phyloP scores from a whole-genome alignment of 192 early-diverging fungal genomes.

The Radiomyces spectabilis region DNA sequence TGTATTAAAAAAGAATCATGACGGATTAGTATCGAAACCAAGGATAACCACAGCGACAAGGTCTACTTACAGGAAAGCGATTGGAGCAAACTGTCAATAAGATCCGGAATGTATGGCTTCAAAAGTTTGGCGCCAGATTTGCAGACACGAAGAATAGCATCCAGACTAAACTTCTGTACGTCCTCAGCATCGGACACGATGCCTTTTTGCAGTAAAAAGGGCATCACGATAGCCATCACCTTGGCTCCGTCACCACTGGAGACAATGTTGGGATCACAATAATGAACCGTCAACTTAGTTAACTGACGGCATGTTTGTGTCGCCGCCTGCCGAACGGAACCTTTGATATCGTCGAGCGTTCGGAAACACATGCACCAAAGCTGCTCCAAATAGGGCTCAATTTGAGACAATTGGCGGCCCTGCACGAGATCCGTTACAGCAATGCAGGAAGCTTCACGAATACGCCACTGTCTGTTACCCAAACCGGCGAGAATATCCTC shows the following conservation, averaged over 20 bases:
- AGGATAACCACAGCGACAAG: conserved; percentile 15
- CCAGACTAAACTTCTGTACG: conserved; percentile 75
- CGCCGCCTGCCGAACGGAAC: conserved; percentile 77
- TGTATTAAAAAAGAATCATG: conserved; percentile 9
- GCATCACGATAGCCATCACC: conserved; percentile 77
- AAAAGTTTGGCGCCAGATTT: conserved; percentile 69
- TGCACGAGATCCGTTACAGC: conserved; percentile 71
- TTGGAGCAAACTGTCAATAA: conserved; percentile 78
- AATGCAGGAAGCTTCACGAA: conserved; percentile 71
- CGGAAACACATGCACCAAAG: conserved; percentile 91
- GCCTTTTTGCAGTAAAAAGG: conserved; percentile 75
- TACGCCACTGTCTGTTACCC: conserved; percentile 79
- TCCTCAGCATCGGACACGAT: conserved; percentile 77
- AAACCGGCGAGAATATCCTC: conserved; percentile 70
- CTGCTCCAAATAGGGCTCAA: conserved; percentile 68
- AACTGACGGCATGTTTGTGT: conserved; percentile 74
- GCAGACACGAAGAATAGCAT: conserved; percentile 76
- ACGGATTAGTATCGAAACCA: background rate
- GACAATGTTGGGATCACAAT: conserved; percentile 69
- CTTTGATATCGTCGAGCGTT: conserved; percentile 90
- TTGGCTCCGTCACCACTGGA: conserved; percentile 53
- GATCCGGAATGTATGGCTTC: conserved; percentile 60
- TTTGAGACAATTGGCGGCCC: conserved; percentile 57
- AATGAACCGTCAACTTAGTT: conserved; percentile 74
- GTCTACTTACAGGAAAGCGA: conserved; percentile 72